phyloP scores from a whole-genome alignment of 352 stramenopile species.

The Globisporangium paddicum region DNA sequence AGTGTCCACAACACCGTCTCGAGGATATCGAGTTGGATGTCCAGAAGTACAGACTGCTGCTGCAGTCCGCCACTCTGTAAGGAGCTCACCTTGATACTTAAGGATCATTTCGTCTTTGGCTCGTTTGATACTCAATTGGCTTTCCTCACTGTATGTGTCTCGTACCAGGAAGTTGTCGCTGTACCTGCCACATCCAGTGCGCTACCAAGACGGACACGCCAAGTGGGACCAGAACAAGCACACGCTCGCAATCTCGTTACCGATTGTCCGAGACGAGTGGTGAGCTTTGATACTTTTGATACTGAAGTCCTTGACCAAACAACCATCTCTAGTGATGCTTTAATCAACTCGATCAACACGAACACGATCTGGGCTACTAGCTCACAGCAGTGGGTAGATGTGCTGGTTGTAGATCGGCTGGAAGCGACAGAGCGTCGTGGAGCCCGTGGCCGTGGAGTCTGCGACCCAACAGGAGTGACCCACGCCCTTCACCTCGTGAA shows the following conservation, averaged over 20 bases:
- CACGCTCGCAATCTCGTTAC: conserved; percentile 54
- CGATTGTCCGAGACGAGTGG: conserved; percentile 77
- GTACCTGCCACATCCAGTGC: conserved; percentile 69
- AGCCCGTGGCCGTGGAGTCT: neutral
- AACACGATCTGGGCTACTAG: neutral
- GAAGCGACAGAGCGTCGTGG: conserved; percentile 4
- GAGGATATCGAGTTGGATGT: conserved; percentile 83
- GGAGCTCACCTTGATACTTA: conserved; percentile 5
- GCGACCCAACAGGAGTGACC: conserved; percentile 26
- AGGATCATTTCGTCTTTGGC: neutral
- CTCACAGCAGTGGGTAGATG: conserved; percentile 5
- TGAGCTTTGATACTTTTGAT: conserved; percentile 15
- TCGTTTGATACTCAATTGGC: neutral
- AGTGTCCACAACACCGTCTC: conserved; percentile 53
- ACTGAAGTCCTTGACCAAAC: neutral
- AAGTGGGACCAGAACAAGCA: conserved; percentile 61
- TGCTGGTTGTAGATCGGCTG: conserved; percentile 6
- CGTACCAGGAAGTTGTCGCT: conserved; percentile 69
- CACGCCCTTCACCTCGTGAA: conserved; percentile 17
- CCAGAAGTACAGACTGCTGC: conserved; percentile 67
- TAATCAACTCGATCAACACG: neutral
- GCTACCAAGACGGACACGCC: conserved; percentile 59
- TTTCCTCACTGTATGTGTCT: neutral
- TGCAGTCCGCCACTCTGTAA: conserved; percentile 58
- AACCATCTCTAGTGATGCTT: neutral